Conservation (phyloP, 139 green algal species). For the Micractinium conductrix region DNA sequence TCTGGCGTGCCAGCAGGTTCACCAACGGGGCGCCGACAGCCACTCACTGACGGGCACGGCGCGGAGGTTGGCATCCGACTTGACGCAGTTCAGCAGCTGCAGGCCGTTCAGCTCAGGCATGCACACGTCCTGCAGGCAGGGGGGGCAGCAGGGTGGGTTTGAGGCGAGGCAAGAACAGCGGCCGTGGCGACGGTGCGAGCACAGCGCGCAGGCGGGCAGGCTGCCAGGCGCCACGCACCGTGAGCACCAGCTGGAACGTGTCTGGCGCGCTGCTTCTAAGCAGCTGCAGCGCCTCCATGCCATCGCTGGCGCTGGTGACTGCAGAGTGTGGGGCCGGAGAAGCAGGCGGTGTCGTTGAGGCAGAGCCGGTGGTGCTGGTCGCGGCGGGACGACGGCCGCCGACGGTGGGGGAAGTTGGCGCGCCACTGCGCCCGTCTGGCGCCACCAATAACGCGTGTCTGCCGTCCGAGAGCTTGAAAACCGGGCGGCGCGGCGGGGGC, state of each 20-base stretch:
- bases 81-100: slow-evolving; percentile 81
- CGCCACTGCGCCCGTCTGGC: too few relatives aligned
- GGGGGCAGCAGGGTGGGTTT: not conserved
- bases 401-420: too few relatives aligned
- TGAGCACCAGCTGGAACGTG: slow-evolving; percentile 87
- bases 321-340: slow-evolving; percentile 27
- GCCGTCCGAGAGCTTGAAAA: not conserved
- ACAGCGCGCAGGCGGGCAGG: not conserved
- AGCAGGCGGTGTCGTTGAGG: too few relatives aligned
- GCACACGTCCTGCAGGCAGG: slow-evolving; percentile 80
- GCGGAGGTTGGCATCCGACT: slow-evolving; percentile 60
- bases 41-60: slow-evolving; percentile 88
- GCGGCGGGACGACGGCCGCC: too few relatives aligned
- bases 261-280: slow-evolving; percentile 64
- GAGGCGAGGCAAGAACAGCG: not conserved
- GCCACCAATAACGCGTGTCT: too few relatives aligned
- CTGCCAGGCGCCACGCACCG: slow-evolving; percentile 57
- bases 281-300: slow-evolving; percentile 75
- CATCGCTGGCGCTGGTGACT: slow-evolving; percentile 80
- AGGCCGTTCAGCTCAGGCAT: slow-evolving; percentile 92
- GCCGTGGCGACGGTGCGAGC: not conserved
- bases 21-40: not conserved
- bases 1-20: not conserved
- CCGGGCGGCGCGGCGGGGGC: too few relatives aligned
- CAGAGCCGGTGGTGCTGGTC: too few relatives aligned